Base-by-base conservation (phyloP, 2,329 filamentous ascomycete genomes). In the Dryadomyces quercus-mongolicae region DNA sequence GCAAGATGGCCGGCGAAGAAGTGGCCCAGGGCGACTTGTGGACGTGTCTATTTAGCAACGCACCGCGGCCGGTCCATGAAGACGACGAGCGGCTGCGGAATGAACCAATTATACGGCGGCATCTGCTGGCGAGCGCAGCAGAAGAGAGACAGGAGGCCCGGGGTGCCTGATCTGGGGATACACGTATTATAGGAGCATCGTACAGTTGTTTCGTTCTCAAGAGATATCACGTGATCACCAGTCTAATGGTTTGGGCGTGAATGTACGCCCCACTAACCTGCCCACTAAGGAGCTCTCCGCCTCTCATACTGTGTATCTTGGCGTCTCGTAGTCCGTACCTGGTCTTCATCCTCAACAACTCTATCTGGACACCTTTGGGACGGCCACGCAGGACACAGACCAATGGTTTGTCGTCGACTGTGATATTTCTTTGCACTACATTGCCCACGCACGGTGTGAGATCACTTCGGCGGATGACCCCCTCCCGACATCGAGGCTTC, bases 1-100 rank as follows among this genome's bases (percentile, higher is more conserved):
- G 82, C 25, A 80, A 78, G 54, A 76, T 79, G 2, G 84, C 84
- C 0, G 92, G 92, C 0, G 93, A 97, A 68, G 73, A 87, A 55
- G 87, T 97, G 3, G 76, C 81, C 47, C 79, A 85, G 58, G 78
- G 82, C 13, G 92, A 96, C 66, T 65, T 97, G 46, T 96, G 91
- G 92, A 80, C 82, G 58, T 97, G 92, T 67, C 70, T 96, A 1
- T 96, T 96, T 73, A 86, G 87, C 0, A 68, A 72, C 50, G 74
- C 75, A 64, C 65, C 40, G 68, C 66, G 56, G 54, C 38, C 34
- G 31, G 48, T 45, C 8, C 15, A 5, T 8, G 47, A 10, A 3
- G 13, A 52, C 15, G 47, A 53, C 10, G 53, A 54, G 25, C 25
- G 49, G 20, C 43, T 60, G 22, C 54, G 49, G 4, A 56, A 54